Evolutionary conservation across 768 basidiomycete genomes (phyloP).

Genomic region (Mycena alexandri): DNA sequence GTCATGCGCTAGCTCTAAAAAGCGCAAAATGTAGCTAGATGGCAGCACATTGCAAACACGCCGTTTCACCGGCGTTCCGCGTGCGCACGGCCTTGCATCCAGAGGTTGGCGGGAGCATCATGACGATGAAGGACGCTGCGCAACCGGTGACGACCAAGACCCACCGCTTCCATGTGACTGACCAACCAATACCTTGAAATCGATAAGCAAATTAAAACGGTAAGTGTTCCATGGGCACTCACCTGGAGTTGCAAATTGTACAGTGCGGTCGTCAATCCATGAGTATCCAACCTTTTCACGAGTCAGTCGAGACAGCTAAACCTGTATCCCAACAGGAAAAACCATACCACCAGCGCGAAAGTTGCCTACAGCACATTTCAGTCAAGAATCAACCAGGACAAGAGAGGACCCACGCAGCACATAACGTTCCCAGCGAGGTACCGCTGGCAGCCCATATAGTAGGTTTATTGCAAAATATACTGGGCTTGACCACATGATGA

Average conservation of each 20-base stretch:
- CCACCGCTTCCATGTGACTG: slow-evolving; percentile 65
- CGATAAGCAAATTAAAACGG: slow-evolving; percentile 25
- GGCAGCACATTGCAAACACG: too few relatives aligned
- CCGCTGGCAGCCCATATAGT: too few relatives aligned
- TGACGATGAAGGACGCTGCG: slow-evolving; percentile 64
- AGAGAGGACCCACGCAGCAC: slow-evolving; percentile 48
- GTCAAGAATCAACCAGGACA: too few relatives aligned
- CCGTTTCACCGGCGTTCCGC: slow-evolving; percentile 22
- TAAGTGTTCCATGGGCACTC: slow-evolving; percentile 40
- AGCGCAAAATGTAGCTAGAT: too few relatives aligned
- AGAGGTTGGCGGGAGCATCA: slow-evolving; percentile 66
- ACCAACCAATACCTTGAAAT: slow-evolving; percentile 61
- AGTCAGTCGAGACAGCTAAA: not conserved
- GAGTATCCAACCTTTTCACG: slow-evolving; percentile 58
- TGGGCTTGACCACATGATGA: too few relatives aligned
- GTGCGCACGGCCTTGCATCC: slow-evolving; percentile 55
- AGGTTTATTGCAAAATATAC: too few relatives aligned
- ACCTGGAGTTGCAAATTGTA: slow-evolving; percentile 62
- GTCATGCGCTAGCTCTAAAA: too few relatives aligned
- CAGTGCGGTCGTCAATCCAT: slow-evolving; percentile 67
- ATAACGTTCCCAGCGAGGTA: slow-evolving; percentile 49
- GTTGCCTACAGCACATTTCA: slow-evolving; percentile 48
- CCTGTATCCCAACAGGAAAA: not conserved
- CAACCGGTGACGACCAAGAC: slow-evolving; percentile 64
- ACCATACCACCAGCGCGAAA: slow-evolving; percentile 52